These are phyloP conservation scores for Nematodospora valgi DNA, from an alignment of 805 yeast genomes.

Conservation along the genomic window DNA sequence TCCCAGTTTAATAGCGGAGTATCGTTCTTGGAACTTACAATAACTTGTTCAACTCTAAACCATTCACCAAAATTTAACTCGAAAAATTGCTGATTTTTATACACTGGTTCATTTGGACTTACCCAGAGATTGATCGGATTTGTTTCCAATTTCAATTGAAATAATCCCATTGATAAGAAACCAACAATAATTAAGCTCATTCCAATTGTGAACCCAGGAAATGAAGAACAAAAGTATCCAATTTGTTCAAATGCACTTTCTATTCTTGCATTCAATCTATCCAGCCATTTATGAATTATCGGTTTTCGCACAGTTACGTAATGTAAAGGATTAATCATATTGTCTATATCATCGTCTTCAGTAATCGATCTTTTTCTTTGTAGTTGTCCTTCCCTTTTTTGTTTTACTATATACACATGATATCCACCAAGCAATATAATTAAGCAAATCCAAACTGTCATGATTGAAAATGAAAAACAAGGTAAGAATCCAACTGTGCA, in stretches of 20 bases:
- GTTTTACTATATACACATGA: constrained; percentile 27
- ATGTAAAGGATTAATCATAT: constrained; percentile 14
- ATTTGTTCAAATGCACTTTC: constrained; percentile 42
- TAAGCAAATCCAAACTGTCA: constrained; percentile 44
- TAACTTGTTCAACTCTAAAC: constrained; percentile 82
- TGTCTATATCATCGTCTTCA: constrained; percentile 12
- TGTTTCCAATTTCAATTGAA: constrained; percentile 58
- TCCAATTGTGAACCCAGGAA: constrained; percentile 43
- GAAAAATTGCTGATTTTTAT: constrained; percentile 60
- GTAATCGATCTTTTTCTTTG: neutral
- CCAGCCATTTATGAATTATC: constrained; percentile 3
- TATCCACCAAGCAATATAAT: constrained; percentile 41
- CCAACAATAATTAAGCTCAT: constrained; percentile 30
- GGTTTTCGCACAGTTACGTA: constrained; percentile 11
- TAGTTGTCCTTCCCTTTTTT: constrained; percentile 8
- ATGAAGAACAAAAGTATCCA: constrained; percentile 58
- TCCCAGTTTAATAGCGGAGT: constrained; percentile 60
- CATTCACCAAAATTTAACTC: constrained; percentile 89
- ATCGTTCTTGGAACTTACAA: constrained; percentile 57
- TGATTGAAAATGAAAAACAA: constrained; percentile 66
- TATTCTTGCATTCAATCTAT: constrained; percentile 10
- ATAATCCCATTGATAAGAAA: constrained; percentile 50
- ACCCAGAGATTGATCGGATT: constrained; percentile 91
- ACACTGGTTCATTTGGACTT: constrained; percentile 69
- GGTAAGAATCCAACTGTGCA: constrained; percentile 65